Base-by-base conservation (phyloP, 2,329 filamentous ascomycete genomes). In the Grosmannia huntii region DNA sequence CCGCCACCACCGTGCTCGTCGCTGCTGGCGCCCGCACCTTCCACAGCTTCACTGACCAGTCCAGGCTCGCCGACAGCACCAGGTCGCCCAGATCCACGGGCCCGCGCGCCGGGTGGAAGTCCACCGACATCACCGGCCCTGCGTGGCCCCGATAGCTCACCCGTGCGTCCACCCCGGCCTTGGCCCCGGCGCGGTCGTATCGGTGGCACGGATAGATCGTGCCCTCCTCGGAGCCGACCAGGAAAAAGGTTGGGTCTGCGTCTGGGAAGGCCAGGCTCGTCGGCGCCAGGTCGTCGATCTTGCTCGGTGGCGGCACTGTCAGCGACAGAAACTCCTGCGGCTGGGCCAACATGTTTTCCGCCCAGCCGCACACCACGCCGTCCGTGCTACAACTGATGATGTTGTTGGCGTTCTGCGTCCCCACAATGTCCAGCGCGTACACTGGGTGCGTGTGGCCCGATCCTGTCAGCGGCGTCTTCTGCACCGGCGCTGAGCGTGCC, bases 1-100 rank as follows among this genome's bases (percentile, higher is more conserved):
- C 48, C 23, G 12, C 9, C 28, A 78, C 77, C 0, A 85, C 85
- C 19, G 82, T 59, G 60, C 61, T 83, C 5, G 83, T 85, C 2
- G 86, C 85, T 0, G 87, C 86, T 1, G 89, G 88, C 1, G 89
- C 86, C 48, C 90, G 87, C 16, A 95, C 87, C 71, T 94, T 94
- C 94, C 94, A 99, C 19, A 99, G 77, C 73, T 95, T 96, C 65
- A 96, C 90, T 65, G 87, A 95, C 94, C 94, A 99, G 74, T 99
- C 94, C 9, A 99, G 78, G 50, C 88, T 92, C 4, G 89, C 88
- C n/a, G 87, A 91, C 55, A 99, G 81, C 60, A 97, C 89, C 6
- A 99, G 76, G 67, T 99, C 95, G 31, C 92, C 91, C 6, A 99
- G 83, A 71, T 99, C 95, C 56, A 99, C 86, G 3, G 91, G 90